Evolutionary conservation across 768 basidiomycete species (phyloP), one percentile per base, ranked within the genome.

Genomic region (Daedaleopsis sinensis): DNA sequence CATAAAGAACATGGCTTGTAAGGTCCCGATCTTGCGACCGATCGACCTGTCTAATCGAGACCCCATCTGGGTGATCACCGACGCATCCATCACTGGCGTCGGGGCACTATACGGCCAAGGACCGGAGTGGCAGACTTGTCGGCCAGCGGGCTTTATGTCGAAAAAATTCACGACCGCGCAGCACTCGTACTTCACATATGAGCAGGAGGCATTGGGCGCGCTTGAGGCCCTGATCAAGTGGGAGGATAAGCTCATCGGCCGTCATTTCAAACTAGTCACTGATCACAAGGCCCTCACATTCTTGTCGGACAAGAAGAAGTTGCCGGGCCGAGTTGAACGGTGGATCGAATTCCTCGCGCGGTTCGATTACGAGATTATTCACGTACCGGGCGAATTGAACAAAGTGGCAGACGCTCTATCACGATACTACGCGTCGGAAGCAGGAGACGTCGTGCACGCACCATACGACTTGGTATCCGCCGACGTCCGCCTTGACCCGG

Each of bases 221-320:
- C 1, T 69, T 13, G 52, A 65, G 54, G 66, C 58, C 1, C 54
- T 76, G 1, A 12, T 74, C 4, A 73, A 73, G 37, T 76, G 70
- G 73, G 71, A 74, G 51, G 72, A 75, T 46, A 74, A 75, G 43
- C 61, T 76, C 0, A 48, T 76, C 0, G 71, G 74, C 1, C 61
- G 59, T 7, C 38, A 49, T 0, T 36, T 67, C 16, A 27, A 10
- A 3, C n/a, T 52, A 3, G 49, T 27, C 1, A 52, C 49, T n/a
- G 42, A 62, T 16, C 36, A 52, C n/a, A 38, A 68, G n/a, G 69
- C 71, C 10, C 72, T 66, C 5, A 67, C 65, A 12, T 61, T 77
- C 47, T 67, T 73, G 11, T 70, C 65, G 0, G 65, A 68, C 19
- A 35, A 42, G 19, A 43, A 11, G 6, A 7, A 61, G 1, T 19